These are phyloP conservation scores for Schizonepeta tenuifolia DNA, from an alignment of 257 asterid species.

Conservation along the genomic window DNA sequence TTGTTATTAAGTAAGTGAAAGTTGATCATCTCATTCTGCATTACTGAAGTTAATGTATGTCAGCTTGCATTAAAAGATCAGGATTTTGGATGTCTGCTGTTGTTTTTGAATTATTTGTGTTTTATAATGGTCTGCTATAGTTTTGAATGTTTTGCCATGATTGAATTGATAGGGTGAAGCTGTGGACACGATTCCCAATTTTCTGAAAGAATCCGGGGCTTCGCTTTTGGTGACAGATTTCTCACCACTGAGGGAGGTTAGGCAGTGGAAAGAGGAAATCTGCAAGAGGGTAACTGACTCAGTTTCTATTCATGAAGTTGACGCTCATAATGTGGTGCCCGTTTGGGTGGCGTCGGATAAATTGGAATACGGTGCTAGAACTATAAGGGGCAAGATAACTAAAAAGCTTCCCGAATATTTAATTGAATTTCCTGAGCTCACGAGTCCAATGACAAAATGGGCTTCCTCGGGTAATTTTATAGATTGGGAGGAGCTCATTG, in stretches of 20 bases:
- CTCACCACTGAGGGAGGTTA: constrained; percentile 87
- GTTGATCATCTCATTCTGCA: too few species aligned
- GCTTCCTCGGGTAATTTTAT: constrained; percentile 39
- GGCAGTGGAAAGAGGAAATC: constrained; percentile 74
- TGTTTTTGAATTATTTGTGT: background rate
- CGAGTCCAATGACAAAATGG: constrained; percentile 58
- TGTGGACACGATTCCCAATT: constrained; percentile 73
- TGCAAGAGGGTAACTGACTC: constrained; percentile 58
- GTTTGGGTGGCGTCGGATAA: constrained; percentile 89
- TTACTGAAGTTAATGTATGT: too few species aligned
- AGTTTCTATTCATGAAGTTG: constrained; percentile 85
- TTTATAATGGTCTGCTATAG: background rate
- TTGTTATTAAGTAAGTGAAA: too few species aligned
- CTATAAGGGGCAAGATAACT: constrained; percentile 80
- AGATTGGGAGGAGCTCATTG: constrained; percentile 74
- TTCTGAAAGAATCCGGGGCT: constrained; percentile 78
- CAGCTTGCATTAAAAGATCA: too few species aligned
- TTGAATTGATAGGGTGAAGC: constrained; percentile 75
- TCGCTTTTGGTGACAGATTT: constrained; percentile 94
- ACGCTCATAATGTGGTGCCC: constrained; percentile 93
- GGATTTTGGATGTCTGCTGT: background rate
- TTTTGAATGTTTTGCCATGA: constrained; percentile 20
- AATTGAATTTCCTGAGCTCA: constrained; percentile 67
- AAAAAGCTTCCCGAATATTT: constrained; percentile 80
- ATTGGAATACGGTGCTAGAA: constrained; percentile 86